Conservation (phyloP, 129 eudicot species). For the Tagetes erecta region DNA sequence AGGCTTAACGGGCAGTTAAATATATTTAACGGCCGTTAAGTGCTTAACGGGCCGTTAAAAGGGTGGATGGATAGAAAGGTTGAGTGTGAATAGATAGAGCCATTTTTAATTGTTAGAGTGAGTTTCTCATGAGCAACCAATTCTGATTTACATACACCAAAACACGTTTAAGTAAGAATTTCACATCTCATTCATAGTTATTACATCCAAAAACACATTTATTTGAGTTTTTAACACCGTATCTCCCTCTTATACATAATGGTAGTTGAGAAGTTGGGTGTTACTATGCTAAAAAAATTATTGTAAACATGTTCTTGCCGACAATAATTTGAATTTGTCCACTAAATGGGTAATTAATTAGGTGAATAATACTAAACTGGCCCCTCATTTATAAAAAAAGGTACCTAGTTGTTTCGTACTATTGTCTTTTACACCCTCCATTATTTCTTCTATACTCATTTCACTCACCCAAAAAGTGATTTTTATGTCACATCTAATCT, state of each 20-base stretch:
- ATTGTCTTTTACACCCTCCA: slow-evolving; percentile 42
- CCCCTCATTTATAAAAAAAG: slow-evolving; percentile 34
- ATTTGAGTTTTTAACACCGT: no score
- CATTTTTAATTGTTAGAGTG: no score
- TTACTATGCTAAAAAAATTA: slow-evolving; percentile 6
- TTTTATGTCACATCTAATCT: slow-evolving; percentile 47
- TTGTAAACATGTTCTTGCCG: slow-evolving; percentile 47
- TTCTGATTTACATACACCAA: not conserved
- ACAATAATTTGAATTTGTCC: slow-evolving; percentile 57
- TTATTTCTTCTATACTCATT: slow-evolving; percentile 49
- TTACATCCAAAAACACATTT: no score
- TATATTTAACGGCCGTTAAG: no score
- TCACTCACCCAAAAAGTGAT: slow-evolving; percentile 45
- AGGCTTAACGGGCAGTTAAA: no score
- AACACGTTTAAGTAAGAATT: not conserved
- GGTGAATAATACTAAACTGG: slow-evolving; percentile 39
- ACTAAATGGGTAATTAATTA: slow-evolving; percentile 52
- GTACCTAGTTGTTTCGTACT: slow-evolving; percentile 34
- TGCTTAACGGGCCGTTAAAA: no score
- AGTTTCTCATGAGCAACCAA: no score
- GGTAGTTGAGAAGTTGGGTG: slow-evolving; percentile 38
- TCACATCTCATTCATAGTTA: no score
- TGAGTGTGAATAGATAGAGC: no score
- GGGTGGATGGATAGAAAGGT: no score
- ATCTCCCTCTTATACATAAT: not conserved